Evolutionary conservation across 768 basidiomycete species (phyloP).

Genomic region (Chalciporus chontae): DNA sequence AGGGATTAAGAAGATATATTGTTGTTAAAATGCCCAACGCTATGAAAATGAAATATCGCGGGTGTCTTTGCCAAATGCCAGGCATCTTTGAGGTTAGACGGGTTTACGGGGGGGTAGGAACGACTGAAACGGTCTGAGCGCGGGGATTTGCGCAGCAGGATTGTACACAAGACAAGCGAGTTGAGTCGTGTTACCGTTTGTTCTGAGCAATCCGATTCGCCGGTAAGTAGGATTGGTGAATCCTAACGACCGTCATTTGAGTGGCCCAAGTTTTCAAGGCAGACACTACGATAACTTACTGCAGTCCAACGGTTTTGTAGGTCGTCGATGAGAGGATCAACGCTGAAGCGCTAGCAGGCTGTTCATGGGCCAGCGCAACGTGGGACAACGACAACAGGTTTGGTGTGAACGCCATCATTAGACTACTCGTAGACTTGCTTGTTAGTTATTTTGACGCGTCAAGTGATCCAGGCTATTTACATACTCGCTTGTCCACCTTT

Average conservation of each 20-base stretch:
- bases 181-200: conserved; percentile 7
- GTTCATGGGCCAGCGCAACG: conserved; percentile 23
- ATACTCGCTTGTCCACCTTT: too few species aligned
- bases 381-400: conserved; percentile 8
- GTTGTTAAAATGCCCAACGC: conserved; percentile 40
- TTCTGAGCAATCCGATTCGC: conserved; percentile 2
- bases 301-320: conserved; percentile 2
- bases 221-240: neutral
- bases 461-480: too few species aligned
- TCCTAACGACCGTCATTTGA: conserved; percentile 1
- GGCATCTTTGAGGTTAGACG: conserved; percentile 27
- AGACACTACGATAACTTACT: conserved; percentile 13
- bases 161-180: conserved; percentile 6
- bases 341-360: conserved; percentile 1
- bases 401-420: neutral
- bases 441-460: too few species aligned
- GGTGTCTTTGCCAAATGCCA: conserved; percentile 41
- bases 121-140: conserved; percentile 5
- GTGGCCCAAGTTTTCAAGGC: neutral
- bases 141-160: conserved; percentile 4
- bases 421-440: too few species aligned
- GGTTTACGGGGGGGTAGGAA: conserved; percentile 6
- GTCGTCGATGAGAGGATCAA: conserved; percentile 4
- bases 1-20: conserved; percentile 45
- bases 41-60: conserved; percentile 48